phyloP scores from a whole-genome alignment of 192 early-diverging fungal genomes.

The Coemansia sp. region DNA sequence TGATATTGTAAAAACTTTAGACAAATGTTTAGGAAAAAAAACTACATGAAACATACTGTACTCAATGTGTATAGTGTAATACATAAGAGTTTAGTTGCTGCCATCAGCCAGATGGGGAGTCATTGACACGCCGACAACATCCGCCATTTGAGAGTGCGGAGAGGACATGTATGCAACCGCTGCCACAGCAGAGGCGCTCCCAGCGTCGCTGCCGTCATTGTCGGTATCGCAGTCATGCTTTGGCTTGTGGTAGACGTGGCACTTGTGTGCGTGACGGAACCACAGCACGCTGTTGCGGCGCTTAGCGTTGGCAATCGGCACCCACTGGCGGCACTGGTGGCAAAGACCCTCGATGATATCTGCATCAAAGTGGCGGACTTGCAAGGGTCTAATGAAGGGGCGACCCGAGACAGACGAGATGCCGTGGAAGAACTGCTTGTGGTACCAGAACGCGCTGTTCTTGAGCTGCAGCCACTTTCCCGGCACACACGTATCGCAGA shows the following conservation, averaged over 20 bases:
- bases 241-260: constrained; percentile 78
- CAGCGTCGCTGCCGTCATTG: constrained; percentile 9
- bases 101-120: constrained; percentile 1
- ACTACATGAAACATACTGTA: not conserved
- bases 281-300: constrained; percentile 78
- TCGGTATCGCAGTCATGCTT: constrained; percentile 49
- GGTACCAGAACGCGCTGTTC: constrained; percentile 89
- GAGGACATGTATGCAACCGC: constrained; percentile 4
- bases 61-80: not conserved
- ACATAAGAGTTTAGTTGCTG: not conserved
- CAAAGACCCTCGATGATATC: constrained; percentile 80
- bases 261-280: constrained; percentile 89
- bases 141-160: not conserved
- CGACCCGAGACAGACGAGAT: constrained; percentile 84
- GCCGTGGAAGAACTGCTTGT: constrained; percentile 87
- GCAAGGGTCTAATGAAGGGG: constrained; percentile 71
- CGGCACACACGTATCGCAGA: constrained; percentile 80
- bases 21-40: not conserved
- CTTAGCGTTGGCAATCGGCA: constrained; percentile 76
- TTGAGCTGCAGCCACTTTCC: constrained; percentile 89
- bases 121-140: not conserved
- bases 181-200: not conserved
- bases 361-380: constrained; percentile 68
- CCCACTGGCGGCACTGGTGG: constrained; percentile 84
- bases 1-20: not conserved